Conservation (phyloP, 2,329 filamentous ascomycete genomes). For the Cadophora sp. region DNA sequence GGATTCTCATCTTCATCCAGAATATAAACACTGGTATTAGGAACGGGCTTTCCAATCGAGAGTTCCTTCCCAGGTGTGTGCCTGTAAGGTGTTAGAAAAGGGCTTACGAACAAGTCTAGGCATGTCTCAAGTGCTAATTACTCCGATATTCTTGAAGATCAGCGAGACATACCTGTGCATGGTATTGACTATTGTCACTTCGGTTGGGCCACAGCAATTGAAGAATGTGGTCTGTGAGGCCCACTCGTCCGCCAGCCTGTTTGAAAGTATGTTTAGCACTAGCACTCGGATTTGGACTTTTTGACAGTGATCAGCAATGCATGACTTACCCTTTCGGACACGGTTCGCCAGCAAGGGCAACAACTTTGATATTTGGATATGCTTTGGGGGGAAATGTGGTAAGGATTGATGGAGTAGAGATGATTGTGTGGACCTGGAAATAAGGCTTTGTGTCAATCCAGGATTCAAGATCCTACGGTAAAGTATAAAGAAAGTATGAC, state of each 20-base stretch:
- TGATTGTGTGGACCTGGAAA: slow-evolving; percentile 50
- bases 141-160: neutral
- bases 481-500: neutral
- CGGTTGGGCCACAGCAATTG: slow-evolving; percentile 66
- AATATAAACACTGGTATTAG: slow-evolving; percentile 60
- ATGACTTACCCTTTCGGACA: slow-evolving; percentile 51
- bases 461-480: neutral
- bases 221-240: slow-evolving; percentile 55
- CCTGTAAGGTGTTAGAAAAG: slow-evolving; percentile 38
- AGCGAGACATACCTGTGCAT: slow-evolving; percentile 46
- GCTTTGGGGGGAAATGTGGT: slow-evolving; percentile 54
- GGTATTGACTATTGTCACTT: slow-evolving; percentile 66
- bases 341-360: slow-evolving; percentile 63
- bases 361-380: slow-evolving; percentile 58
- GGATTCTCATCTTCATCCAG: slow-evolving; percentile 48
- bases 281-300: slow-evolving; percentile 23
- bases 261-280: slow-evolving; percentile 16
- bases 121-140: too few species aligned
- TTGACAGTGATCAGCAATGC: too few species aligned
- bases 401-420: slow-evolving; percentile 62
- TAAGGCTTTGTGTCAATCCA: neutral
- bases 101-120: neutral
- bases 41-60: slow-evolving; percentile 61
- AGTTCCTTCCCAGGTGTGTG: slow-evolving; percentile 54
- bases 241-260: slow-evolving; percentile 61